phyloP scores from a whole-genome alignment of 2,329 filamentous ascomycete species.

The Tolypocladium guangdongense region DNA sequence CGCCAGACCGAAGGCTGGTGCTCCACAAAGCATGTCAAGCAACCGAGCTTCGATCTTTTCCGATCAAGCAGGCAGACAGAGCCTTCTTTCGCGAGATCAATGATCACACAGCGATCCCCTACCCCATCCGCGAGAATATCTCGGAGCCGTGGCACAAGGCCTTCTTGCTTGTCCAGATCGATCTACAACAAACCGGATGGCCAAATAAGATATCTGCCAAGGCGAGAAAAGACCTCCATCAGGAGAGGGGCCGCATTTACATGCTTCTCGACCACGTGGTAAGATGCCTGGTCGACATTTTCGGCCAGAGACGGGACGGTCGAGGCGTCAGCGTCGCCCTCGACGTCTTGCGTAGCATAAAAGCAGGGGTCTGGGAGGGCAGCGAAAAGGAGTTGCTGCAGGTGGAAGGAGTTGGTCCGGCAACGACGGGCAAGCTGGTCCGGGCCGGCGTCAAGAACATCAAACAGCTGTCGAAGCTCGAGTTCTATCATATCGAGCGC shows the following conservation, averaged over 20 bases:
- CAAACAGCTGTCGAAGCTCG: slow-evolving; percentile 53
- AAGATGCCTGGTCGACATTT: slow-evolving; percentile 26
- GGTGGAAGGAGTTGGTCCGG: slow-evolving; percentile 66
- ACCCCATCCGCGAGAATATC: slow-evolving; percentile 28
- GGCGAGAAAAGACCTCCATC: slow-evolving; percentile 21
- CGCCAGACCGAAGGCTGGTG: slow-evolving; percentile 20
- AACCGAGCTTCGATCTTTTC: slow-evolving; percentile 25
- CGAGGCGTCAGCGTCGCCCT: slow-evolving; percentile 57
- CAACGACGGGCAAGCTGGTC: slow-evolving; percentile 62
- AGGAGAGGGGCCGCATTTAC: slow-evolving; percentile 21
- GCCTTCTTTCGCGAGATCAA: slow-evolving; percentile 28
- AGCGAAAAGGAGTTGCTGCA: slow-evolving; percentile 74
- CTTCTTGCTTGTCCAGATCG: slow-evolving; percentile 62
- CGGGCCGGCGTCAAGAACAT: slow-evolving; percentile 61
- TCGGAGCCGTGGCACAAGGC: slow-evolving; percentile 60
- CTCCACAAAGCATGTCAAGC: slow-evolving; percentile 27
- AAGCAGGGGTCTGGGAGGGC: slow-evolving; percentile 71
- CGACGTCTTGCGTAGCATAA: slow-evolving; percentile 66
- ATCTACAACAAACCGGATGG: slow-evolving; percentile 52
- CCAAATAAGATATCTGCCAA: slow-evolving; percentile 34
- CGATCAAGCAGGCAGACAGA: slow-evolving; percentile 22
- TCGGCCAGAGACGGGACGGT: slow-evolving; percentile 43
- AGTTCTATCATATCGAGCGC: slow-evolving; percentile 65
- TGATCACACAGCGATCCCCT: slow-evolving; percentile 25
- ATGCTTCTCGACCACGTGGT: slow-evolving; percentile 21